Evolutionary conservation across 2,329 filamentous ascomycete species (phyloP).

Genomic region (Ambrosiella xylebori): DNA sequence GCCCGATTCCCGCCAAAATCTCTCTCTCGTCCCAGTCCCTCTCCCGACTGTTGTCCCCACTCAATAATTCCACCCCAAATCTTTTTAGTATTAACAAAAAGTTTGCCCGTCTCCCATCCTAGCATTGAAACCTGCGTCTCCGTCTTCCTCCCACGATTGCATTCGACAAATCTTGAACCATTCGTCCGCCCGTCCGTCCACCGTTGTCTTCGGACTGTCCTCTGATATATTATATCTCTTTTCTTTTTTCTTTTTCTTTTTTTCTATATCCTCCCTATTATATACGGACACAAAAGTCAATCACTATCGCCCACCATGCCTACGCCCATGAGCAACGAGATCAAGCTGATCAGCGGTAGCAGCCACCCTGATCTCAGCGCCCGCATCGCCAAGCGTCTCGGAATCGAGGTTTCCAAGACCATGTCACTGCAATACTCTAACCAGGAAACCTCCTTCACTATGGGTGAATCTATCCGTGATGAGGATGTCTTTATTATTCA

Average conservation of each 20-base stretch:
- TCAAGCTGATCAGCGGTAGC: constrained; percentile 34
- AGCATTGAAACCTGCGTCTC: too few species aligned
- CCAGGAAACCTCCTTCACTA: constrained; percentile 77
- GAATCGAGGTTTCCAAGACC: constrained; percentile 62
- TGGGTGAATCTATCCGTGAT: constrained; percentile 88
- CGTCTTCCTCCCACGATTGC: background rate
- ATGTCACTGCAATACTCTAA: constrained; percentile 74
- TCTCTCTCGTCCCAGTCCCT: too few species aligned
- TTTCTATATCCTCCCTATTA: background rate
- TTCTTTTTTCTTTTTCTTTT: background rate
- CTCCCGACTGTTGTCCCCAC: too few species aligned
- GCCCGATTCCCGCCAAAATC: background rate
- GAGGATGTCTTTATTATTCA: constrained; percentile 96
- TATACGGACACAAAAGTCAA: background rate
- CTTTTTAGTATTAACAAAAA: too few species aligned
- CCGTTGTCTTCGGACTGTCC: too few species aligned
- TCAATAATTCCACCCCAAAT: too few species aligned
- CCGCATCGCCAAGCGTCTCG: constrained; percentile 35
- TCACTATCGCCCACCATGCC: constrained; percentile 6
- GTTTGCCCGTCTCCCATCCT: too few species aligned
- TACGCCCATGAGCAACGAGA: constrained; percentile 31
- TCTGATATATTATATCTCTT: background rate
- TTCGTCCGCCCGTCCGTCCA: too few species aligned
- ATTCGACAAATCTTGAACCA: too few species aligned
- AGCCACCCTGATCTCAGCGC: constrained; percentile 31